Conservation (phyloP, 805 yeast species). For the Kuraishia cidri region DNA sequence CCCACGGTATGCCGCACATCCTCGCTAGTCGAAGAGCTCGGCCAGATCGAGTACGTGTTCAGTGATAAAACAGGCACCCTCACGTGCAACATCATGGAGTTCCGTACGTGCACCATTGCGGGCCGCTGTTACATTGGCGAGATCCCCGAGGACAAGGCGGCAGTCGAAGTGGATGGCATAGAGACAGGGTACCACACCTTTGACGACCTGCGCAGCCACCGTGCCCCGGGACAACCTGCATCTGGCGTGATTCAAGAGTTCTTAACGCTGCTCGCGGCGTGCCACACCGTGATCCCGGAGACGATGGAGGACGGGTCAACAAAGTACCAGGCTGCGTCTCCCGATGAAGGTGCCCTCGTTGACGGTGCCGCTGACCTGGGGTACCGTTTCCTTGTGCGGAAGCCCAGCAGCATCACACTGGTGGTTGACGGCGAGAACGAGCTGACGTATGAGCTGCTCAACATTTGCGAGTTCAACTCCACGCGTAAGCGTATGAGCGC, state of each 20-base stretch:
- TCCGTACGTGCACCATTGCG: slow-evolving; percentile 86
- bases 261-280: slow-evolving; percentile 75
- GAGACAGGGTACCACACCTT: slow-evolving; percentile 75
- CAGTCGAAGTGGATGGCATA: slow-evolving; percentile 66
- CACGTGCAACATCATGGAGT: slow-evolving; percentile 95
- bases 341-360: slow-evolving; percentile 98
- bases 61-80: slow-evolving; percentile 97
- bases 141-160: slow-evolving; percentile 85
- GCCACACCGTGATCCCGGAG: slow-evolving; percentile 98
- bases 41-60: slow-evolving; percentile 93
- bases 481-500: slow-evolving; percentile 98
- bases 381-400: slow-evolving; percentile 74
- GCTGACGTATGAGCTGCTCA: slow-evolving; percentile 66
- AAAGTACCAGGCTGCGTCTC: slow-evolving; percentile 97
- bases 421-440: slow-evolving; percentile 40
- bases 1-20: slow-evolving; percentile 96
- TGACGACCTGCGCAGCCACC: slow-evolving; percentile 44
- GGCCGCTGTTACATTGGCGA: slow-evolving; percentile 83
- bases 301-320: slow-evolving; percentile 50
- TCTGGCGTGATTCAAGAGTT: slow-evolving; percentile 59
- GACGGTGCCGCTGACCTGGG: slow-evolving; percentile 93
- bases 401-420: slow-evolving; percentile 74
- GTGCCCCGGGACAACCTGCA: slow-evolving; percentile 11
- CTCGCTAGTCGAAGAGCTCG: slow-evolving; percentile 91
- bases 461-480: slow-evolving; percentile 94